phyloP scores from a whole-genome alignment of 2,329 filamentous ascomycete genomes.

The Corinectria fuckeliana region DNA sequence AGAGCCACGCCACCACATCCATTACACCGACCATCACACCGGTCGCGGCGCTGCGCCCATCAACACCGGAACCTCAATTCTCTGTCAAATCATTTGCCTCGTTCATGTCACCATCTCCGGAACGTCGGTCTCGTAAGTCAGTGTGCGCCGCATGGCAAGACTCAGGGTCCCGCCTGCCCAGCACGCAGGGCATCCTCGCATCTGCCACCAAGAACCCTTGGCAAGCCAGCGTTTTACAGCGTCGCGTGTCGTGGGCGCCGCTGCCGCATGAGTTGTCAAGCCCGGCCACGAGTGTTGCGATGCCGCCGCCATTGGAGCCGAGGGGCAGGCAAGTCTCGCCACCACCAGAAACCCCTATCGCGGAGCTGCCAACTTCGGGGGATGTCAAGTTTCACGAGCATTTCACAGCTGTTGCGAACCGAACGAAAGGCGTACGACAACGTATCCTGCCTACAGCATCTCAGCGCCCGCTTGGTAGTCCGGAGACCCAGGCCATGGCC shows the following conservation, averaged over 20 bases:
- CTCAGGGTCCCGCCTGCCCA: slow-evolving; percentile 37
- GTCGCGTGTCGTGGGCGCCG: slow-evolving; percentile 48
- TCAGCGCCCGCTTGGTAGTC: slow-evolving; percentile 41
- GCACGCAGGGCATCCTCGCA: slow-evolving; percentile 44
- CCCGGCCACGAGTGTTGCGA: neutral
- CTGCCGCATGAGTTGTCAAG: slow-evolving; percentile 37
- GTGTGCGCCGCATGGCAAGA: slow-evolving; percentile 27
- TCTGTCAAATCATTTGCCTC: slow-evolving; percentile 59
- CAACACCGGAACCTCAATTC: slow-evolving; percentile 55
- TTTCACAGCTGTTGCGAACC: slow-evolving; percentile 53
- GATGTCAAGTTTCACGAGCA: slow-evolving; percentile 54
- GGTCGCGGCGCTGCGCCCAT: slow-evolving; percentile 28
- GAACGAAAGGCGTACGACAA: slow-evolving; percentile 39
- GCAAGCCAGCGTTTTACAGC: slow-evolving; percentile 33
- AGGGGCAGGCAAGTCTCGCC: slow-evolving; percentile 47
- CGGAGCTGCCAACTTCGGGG: slow-evolving; percentile 44
- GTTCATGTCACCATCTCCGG: slow-evolving; percentile 59
- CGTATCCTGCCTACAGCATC: slow-evolving; percentile 51
- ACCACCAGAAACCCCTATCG: slow-evolving; percentile 47
- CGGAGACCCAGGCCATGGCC: slow-evolving; percentile 36
- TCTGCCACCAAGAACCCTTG: slow-evolving; percentile 47
- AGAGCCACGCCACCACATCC: slow-evolving; percentile 2
- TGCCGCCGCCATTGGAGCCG: slow-evolving; percentile 11
- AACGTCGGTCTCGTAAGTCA: slow-evolving; percentile 34
- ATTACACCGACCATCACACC: slow-evolving; percentile 3